Evolutionary conservation across 2,329 filamentous ascomycete species (phyloP), one percentile per base, ranked within the genome.

Genomic region (Paraphaeosphaeria minitans): DNA sequence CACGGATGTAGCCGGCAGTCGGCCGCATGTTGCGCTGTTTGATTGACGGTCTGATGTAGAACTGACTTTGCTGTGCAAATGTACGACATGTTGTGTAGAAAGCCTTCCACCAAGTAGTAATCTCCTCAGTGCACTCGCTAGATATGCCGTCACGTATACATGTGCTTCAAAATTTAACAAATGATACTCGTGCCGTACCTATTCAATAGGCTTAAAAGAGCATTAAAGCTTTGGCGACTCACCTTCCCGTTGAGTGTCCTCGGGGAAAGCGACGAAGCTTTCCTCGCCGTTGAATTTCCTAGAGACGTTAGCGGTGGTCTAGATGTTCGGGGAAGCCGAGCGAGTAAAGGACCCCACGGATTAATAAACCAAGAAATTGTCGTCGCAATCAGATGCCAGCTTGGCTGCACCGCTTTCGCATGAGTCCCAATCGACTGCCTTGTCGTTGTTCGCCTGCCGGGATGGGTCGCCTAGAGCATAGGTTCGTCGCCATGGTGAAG

Each of bases 281-380:
- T 76, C 74, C 16, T 76, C 74, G 31, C 74, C 74, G 45, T 73
- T 73, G 62, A 76, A 76, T 46, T 73, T 71, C 74, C 74, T 76
- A 46, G 13, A 45, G 14, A 5, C 35, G 27, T 53, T 45, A 53
- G 51, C 51, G 29, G 33, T 21, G 31, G 27, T 22, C 12, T 31
- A 21, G 9, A 16, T 22, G 50, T n/a, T 22, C 37, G 24, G 50
- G 42, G 37, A 33, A 43, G 37, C 27, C 37, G 19, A 53, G 35
- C 14, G 24, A 14, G 24, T 13, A 14, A 14, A 29, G 19, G 12
- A 22, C 10, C 49, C 16, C 31, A 10, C 12, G 35, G 35, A 14
- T 21, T 43, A 8, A 12, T 16, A 27, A 24, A n/a, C 19, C 19
- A 41, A 13, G 33, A 14, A n/a, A 13, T 12, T 35, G 27, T 14